A percentile compares a stretch with the other conserved stretches of the same genome.
phyloP scores from a whole-genome alignment of 2,329 filamentous ascomycete species.

The Chrysosporium keratinophilum region DNA sequence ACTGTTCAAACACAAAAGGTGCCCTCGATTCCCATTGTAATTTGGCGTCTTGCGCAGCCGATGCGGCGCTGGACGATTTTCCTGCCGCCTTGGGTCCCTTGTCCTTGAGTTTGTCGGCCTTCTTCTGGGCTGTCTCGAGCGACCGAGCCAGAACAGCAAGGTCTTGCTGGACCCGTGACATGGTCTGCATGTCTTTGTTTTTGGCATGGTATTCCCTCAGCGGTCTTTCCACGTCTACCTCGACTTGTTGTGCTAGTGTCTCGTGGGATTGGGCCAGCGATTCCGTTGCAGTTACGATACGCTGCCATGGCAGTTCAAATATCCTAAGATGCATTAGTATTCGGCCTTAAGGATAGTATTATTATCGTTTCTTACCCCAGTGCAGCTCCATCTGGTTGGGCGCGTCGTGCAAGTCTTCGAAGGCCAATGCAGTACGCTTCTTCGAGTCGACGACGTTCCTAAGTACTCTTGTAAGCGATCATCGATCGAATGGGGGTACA shows the following conservation, averaged over 20 bases:
- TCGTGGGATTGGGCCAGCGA: conserved; percentile 75
- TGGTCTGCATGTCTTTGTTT: conserved; percentile 66
- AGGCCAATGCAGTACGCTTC: conserved; percentile 77
- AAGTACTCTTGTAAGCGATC: conserved; percentile 12
- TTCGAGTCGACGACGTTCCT: conserved; percentile 90
- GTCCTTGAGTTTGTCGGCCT: conserved; percentile 69
- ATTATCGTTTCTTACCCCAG: conserved; percentile 58
- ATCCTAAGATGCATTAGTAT: conserved; percentile 47
- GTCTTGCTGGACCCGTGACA: conserved; percentile 73
- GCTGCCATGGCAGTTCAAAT: conserved; percentile 83
- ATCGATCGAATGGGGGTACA: neutral
- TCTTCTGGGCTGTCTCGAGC: conserved; percentile 72
- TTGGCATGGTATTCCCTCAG: conserved; percentile 63
- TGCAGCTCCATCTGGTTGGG: conserved; percentile 65
- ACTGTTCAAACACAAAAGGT: conserved; percentile 84
- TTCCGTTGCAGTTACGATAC: conserved; percentile 69
- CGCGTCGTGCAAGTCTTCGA: conserved; percentile 66
- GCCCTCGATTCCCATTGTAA: conserved; percentile 90
- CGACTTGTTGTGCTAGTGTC: conserved; percentile 67
- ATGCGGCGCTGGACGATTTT: conserved; percentile 64
- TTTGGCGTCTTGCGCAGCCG: conserved; percentile 64
- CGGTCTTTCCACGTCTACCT: conserved; percentile 76
- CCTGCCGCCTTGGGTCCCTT: conserved; percentile 63
- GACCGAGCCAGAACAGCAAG: conserved; percentile 71
- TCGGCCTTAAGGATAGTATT: conserved; percentile 4